Percentiles rank a stretch among this genome's conserved stretches.
These are phyloP conservation scores for Mucor mucedo DNA, from an alignment of 371 early-diverging fungal genomes.

Conservation along the genomic window DNA sequence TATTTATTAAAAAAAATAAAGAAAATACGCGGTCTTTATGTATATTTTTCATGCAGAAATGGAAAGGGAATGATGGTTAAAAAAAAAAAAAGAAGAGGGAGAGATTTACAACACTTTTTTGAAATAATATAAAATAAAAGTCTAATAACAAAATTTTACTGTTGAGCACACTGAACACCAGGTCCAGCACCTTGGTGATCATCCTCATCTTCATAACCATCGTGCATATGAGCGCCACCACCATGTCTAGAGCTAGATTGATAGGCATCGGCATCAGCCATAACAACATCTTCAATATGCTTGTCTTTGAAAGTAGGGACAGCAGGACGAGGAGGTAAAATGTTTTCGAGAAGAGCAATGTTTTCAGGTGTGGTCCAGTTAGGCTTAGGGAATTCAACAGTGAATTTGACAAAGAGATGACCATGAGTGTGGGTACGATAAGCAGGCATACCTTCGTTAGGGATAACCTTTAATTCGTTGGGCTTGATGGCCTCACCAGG, in stretches of 20 bases:
- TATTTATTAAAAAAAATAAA: background rate
- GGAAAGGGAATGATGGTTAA: background rate
- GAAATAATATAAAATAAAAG: conserved; percentile 1
- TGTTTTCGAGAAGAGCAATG: conserved; percentile 66
- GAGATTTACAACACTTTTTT: conserved; percentile 2
- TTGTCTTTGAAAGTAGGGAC: conserved; percentile 51
- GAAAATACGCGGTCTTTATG: background rate
- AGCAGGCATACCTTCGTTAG: conserved; percentile 93
- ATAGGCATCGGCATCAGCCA: conserved; percentile 78
- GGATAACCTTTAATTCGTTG: conserved; percentile 72
- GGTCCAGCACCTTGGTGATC: conserved; percentile 69
- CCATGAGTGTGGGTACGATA: conserved; percentile 91
- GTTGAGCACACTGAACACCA: conserved; percentile 96
- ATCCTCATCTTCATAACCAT: conserved; percentile 76
- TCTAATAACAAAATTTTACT: conserved; percentile 57
- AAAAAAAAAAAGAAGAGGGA: background rate
- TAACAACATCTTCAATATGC: conserved; percentile 77
- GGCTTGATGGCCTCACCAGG: conserved; percentile 95
- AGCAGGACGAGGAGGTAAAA: conserved; percentile 68
- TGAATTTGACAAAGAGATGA: conserved; percentile 89
- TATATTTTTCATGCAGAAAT: conserved; percentile 13
- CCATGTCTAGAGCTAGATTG: conserved; percentile 58
- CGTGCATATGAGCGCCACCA: conserved; percentile 49
- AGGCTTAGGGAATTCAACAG: conserved; percentile 86
- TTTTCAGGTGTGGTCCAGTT: conserved; percentile 78